Percentiles rank a stretch among this genome's conserved stretches.
Evolutionary conservation across 345 rosid species (phyloP).

Genomic region (Noccaea bulbosa): DNA sequence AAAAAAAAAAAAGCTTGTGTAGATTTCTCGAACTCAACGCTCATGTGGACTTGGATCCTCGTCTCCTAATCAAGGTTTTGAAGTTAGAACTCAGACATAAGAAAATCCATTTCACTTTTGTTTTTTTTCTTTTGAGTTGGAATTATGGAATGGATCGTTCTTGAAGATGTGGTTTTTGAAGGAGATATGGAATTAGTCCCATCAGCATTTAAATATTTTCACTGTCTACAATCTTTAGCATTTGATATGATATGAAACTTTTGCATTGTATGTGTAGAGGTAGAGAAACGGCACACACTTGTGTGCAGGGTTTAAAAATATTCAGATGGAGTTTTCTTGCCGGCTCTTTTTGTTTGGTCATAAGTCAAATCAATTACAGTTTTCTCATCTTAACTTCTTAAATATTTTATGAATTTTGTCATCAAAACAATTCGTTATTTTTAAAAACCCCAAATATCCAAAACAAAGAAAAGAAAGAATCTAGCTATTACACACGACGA

Average conservation of each 20-base stretch:
- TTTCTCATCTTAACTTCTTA: too few species aligned
- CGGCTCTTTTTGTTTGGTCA: too few species aligned
- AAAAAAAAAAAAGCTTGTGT: constrained; percentile 37
- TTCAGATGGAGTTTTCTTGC: background rate
- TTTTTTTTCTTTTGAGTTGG: constrained; percentile 32
- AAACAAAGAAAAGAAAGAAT: too few species aligned
- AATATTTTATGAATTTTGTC: too few species aligned
- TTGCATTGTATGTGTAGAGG: constrained; percentile 24
- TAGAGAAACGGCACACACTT: constrained; percentile 7
- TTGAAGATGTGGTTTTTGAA: constrained; percentile 22
- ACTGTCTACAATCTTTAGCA: constrained; percentile 21
- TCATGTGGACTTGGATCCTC: constrained; percentile 22
- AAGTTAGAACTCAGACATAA: constrained; percentile 29
- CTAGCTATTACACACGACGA: too few species aligned
- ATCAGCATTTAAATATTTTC: constrained; percentile 23
- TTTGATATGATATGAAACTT: constrained; percentile 13
- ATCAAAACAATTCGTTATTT: too few species aligned
- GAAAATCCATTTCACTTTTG: constrained; percentile 17
- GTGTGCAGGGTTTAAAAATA: constrained; percentile 10
- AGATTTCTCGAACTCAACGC: constrained; percentile 32
- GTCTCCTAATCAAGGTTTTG: constrained; percentile 34
- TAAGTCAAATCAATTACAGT: too few species aligned
- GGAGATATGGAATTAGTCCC: constrained; percentile 27
- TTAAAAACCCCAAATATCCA: too few species aligned
- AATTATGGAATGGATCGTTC: constrained; percentile 23